Evolutionary conservation across 331 rosid genomes (phyloP).

Genomic region (Malus hybrid): DNA sequence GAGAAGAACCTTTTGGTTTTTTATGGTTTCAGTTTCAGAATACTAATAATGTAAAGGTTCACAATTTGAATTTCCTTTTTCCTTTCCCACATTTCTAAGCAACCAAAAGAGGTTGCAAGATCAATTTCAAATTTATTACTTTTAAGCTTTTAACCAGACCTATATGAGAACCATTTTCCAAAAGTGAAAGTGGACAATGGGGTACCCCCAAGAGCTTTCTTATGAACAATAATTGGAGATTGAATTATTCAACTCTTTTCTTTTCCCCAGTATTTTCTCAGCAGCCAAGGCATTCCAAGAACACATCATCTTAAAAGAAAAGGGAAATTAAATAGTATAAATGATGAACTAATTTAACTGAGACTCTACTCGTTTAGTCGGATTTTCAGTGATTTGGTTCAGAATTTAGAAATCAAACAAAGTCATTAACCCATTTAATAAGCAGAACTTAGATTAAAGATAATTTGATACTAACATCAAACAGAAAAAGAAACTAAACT

Average conservation of each 20-base stretch:
- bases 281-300: background rate
- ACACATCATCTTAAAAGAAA: background rate
- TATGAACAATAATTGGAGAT: background rate
- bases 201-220: background rate
- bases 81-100: background rate
- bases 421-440: slow-evolving; percentile 10
- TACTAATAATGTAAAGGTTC: background rate
- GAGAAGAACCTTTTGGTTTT: background rate
- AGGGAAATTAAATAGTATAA: background rate
- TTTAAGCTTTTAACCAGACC: background rate
- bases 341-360: background rate
- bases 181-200: background rate
- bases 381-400: slow-evolving; percentile 13
- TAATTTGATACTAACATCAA: background rate
- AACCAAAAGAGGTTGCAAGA: background rate
- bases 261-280: background rate
- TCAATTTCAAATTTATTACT: background rate
- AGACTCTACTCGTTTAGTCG: background rate
- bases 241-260: background rate
- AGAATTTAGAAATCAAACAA: slow-evolving; percentile 9
- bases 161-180: background rate
- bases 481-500: background rate
- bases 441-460: slow-evolving; percentile 1
- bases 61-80: background rate
- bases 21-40: background rate